These are phyloP conservation scores for Lolium multiflorum DNA, from an alignment of 176 grass and related monocot species.

Conservation along the genomic window DNA sequence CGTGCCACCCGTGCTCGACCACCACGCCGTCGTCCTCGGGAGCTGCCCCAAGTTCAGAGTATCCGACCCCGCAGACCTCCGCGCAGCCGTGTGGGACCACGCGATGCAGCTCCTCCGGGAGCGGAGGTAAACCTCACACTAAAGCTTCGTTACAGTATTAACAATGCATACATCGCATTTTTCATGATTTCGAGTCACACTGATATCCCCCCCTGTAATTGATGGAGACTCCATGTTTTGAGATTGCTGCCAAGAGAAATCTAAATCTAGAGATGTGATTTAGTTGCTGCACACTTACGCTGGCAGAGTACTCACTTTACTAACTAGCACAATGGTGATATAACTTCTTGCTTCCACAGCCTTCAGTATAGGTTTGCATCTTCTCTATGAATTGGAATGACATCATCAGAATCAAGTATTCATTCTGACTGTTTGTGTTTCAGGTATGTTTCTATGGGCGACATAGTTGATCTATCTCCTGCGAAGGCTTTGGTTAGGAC, in stretches of 20 bases:
- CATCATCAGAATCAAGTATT: neutral
- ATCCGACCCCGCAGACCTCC: conserved; percentile 61
- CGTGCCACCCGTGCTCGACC: conserved; percentile 86
- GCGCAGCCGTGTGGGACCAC: conserved; percentile 80
- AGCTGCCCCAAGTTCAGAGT: conserved; percentile 98
- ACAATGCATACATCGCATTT: neutral
- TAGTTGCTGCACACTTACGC: neutral
- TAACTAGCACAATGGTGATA: neutral
- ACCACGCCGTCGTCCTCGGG: conserved; percentile 90
- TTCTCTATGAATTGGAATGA: neutral
- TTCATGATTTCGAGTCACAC: neutral
- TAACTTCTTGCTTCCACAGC: neutral
- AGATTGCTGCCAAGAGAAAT: neutral
- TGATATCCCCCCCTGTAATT: neutral
- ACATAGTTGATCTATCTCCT: conserved; percentile 80
- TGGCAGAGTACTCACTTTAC: neutral
- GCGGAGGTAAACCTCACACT: conserved; percentile 55
- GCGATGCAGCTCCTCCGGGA: conserved; percentile 72
- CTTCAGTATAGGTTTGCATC: neutral
- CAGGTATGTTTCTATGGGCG: conserved; percentile 90
- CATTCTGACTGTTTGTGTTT: conserved; percentile 33
- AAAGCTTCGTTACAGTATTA: neutral
- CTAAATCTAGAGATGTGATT: neutral
- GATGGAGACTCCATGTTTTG: neutral
- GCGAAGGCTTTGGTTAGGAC: conserved; percentile 61